Evolutionary conservation across 2,329 filamentous ascomycete genomes (phyloP).

Genomic region (Fusarium subglutinans): DNA sequence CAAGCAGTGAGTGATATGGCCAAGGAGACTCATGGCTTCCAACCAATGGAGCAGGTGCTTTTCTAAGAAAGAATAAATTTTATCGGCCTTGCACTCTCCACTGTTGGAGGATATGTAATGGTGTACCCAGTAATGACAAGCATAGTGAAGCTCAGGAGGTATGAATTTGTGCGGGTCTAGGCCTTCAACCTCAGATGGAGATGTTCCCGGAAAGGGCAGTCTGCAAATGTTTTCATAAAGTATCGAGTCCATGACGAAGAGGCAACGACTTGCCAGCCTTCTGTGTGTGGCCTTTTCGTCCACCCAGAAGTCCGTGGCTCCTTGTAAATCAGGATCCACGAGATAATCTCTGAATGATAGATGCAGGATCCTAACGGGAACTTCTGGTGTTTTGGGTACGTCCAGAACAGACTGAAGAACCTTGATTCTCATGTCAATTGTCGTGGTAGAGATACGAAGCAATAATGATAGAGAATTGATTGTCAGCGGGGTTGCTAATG

Average conservation of each 20-base stretch:
- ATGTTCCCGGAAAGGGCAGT: background rate
- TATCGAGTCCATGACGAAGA: background rate
- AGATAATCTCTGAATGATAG: background rate
- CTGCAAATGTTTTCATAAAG: background rate
- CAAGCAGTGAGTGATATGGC: accelerated
- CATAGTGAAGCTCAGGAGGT: background rate
- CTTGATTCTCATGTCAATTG: background rate
- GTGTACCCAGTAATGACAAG: slow-evolving; percentile 43
- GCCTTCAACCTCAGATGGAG: accelerated
- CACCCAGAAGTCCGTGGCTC: background rate
- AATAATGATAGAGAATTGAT: background rate
- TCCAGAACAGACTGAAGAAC: background rate
- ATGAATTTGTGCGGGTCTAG: background rate
- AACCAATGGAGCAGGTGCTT: background rate
- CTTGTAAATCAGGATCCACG: background rate
- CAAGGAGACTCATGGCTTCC: background rate
- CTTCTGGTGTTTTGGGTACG: background rate
- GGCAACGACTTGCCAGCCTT: background rate
- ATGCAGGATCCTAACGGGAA: background rate
- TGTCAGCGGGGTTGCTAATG: background rate
- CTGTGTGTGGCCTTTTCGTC: background rate
- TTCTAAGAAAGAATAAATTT: accelerated
- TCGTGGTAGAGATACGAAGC: background rate
- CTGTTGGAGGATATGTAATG: slow-evolving; percentile 21
- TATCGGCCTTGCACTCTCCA: accelerated